Evolutionary conservation across 2,329 filamentous ascomycete species (phyloP).

Genomic region (Pochonia chlamydosporia): DNA sequence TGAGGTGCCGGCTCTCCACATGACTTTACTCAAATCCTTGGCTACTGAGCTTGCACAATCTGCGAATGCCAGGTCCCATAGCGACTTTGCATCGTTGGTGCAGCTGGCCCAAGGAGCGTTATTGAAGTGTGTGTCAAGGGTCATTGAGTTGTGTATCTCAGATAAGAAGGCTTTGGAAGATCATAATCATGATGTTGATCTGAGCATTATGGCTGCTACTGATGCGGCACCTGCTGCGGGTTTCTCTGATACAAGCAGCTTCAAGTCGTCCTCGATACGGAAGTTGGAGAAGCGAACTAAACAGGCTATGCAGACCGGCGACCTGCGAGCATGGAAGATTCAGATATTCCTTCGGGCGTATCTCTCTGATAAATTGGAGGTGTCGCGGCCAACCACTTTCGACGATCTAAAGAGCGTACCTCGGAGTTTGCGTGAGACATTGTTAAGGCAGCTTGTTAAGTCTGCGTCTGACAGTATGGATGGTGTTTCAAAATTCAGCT

Average conservation of each 20-base stretch:
- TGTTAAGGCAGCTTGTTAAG: slow-evolving; percentile 26
- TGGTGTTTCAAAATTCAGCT: slow-evolving; percentile 26
- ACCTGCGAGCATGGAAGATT: slow-evolving; percentile 39
- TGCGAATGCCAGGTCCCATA: slow-evolving; percentile 18
- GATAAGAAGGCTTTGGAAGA: slow-evolving; percentile 24
- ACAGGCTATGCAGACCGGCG: slow-evolving; percentile 26
- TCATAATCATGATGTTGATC: slow-evolving; percentile 14
- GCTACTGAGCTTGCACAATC: slow-evolving; percentile 21
- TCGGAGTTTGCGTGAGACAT: slow-evolving; percentile 20
- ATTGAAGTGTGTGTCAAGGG: slow-evolving; percentile 18
- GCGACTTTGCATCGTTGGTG: slow-evolving; percentile 17
- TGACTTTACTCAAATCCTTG: slow-evolving; percentile 31
- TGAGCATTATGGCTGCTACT: slow-evolving; percentile 26
- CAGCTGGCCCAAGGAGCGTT: slow-evolving; percentile 20
- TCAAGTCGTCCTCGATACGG: slow-evolving; percentile 25
- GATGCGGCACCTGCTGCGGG: slow-evolving; percentile 23
- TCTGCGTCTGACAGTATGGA: slow-evolving; percentile 27
- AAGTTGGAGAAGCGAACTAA: slow-evolving; percentile 30
- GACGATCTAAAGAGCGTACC: slow-evolving; percentile 22
- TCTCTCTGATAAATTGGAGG: slow-evolving; percentile 25
- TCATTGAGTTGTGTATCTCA: slow-evolving; percentile 20
- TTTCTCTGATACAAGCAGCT: slow-evolving; percentile 14
- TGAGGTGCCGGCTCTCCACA: slow-evolving; percentile 22
- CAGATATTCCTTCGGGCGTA: slow-evolving; percentile 36
- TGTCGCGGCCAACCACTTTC: slow-evolving; percentile 27